Percentiles rank a stretch among this genome's conserved stretches.
phyloP scores from a whole-genome alignment of 139 green algal species.

The Chlorella sp. region DNA sequence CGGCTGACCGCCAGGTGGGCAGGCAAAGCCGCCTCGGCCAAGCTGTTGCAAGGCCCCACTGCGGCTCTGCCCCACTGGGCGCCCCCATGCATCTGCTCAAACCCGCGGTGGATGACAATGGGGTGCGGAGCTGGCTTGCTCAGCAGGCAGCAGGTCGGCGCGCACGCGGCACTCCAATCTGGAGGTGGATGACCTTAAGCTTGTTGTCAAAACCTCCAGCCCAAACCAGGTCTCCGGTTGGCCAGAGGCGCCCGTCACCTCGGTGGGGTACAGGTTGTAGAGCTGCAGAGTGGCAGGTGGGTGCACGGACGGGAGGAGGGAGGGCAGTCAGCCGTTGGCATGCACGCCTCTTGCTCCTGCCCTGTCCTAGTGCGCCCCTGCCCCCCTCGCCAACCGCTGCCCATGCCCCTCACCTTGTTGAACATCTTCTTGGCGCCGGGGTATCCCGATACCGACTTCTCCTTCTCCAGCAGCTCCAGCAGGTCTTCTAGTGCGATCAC shows the following conservation, averaged over 20 bases:
- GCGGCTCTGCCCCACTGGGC: not conserved
- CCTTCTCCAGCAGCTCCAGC: not conserved
- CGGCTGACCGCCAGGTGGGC: not conserved
- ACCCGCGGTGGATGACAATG: not conserved
- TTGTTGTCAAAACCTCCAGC: not conserved
- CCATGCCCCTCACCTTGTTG: not conserved
- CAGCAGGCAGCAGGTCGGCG: not conserved
- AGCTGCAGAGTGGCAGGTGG: not conserved
- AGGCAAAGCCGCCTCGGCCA: too few relatives aligned
- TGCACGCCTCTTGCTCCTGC: not conserved
- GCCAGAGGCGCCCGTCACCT: not conserved
- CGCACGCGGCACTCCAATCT: not conserved
- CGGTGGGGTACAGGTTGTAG: not conserved
- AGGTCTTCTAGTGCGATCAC: not conserved
- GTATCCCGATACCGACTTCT: not conserved
- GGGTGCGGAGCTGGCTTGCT: not conserved
- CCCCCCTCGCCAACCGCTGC: not conserved
- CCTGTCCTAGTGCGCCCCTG: not conserved
- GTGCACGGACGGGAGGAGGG: not conserved
- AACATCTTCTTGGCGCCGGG: not conserved
- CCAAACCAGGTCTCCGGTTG: not conserved
- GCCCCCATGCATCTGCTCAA: not conserved
- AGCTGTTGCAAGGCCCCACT: not conserved
- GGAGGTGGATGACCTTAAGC: not conserved
- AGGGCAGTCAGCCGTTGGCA: not conserved